Evolutionary conservation across 2,329 filamentous ascomycete genomes (phyloP).

Genomic region (Fusarium chlamydosporum): DNA sequence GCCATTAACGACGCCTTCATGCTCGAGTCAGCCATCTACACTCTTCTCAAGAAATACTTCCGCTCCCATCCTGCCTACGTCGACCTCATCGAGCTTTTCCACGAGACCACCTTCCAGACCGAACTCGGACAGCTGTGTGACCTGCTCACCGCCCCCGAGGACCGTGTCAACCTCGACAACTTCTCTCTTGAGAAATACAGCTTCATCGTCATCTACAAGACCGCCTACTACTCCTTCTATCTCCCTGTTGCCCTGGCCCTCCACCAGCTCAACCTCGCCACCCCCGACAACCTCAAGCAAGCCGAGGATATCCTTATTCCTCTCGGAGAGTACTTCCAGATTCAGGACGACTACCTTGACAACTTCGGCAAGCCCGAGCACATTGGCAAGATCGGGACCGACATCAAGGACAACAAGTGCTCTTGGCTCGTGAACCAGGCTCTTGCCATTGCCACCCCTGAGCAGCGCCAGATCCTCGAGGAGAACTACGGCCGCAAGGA

Average conservation of each 20-base stretch:
- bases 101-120: conserved; percentile 93
- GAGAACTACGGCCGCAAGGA: conserved; percentile 96
- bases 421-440: conserved; percentile 98
- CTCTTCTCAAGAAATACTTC: conserved; percentile 94
- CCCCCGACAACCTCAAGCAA: conserved; percentile 88
- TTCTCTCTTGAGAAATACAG: conserved; percentile 96
- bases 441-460: conserved; percentile 80
- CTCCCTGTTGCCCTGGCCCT: conserved; percentile 93
- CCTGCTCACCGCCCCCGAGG: conserved; percentile 94
- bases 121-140: conserved; percentile 96
- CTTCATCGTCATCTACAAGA: conserved; percentile 99
- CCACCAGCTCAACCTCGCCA: conserved; percentile 86
- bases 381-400: conserved; percentile 98
- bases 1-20: conserved; percentile 99
- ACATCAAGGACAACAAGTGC: conserved; percentile 99
- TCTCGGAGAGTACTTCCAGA: conserved; percentile 98
- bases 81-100: conserved; percentile 95
- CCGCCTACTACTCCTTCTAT: conserved; percentile 99
- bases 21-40: conserved; percentile 91
- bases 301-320: conserved; percentile 94
- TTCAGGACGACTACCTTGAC: conserved; percentile 99
- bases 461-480: conserved; percentile 90
- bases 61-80: conserved; percentile 87
- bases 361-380: conserved; percentile 93
- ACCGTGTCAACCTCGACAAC: conserved; percentile 91